Conservation (phyloP, 2,329 filamentous ascomycete genomes). For the Colletotrichum sp. region DNA sequence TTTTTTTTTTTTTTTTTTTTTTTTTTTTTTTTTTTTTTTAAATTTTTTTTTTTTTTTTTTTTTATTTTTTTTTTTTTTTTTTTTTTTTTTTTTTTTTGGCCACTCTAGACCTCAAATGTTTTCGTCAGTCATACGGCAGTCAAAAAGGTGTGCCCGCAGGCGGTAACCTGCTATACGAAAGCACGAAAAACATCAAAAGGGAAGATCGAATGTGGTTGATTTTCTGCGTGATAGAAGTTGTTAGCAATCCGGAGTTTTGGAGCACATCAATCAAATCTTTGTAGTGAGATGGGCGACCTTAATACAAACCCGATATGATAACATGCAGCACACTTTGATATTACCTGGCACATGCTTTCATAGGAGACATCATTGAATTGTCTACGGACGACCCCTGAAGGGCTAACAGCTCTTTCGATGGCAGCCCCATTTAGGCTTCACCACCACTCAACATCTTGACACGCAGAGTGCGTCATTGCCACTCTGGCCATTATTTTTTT, state of each 20-base stretch:
- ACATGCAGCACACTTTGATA: neutral
- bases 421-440: neutral
- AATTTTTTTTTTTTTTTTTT: no score
- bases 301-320: neutral
- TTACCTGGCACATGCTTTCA: neutral
- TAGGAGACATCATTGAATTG: neutral
- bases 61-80: no score
- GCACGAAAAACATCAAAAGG: no score
- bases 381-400: neutral
- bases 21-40: no score
- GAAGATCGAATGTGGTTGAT: neutral
- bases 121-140: no score
- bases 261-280: neutral
- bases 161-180: no score
- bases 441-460: neutral
- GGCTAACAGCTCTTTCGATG: conserved; percentile 1
- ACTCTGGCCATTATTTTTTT: conserved; percentile 4
- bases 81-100: no score
- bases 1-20: no score
- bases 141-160: no score
- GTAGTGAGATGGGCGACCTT: neutral
- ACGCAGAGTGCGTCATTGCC: neutral
- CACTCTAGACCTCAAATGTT: no score
- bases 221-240: neutral
- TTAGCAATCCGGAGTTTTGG: neutral